These are phyloP conservation scores for Pythium aristosporum DNA, from an alignment of 352 stramenopile genomes.

Conservation along the genomic window DNA sequence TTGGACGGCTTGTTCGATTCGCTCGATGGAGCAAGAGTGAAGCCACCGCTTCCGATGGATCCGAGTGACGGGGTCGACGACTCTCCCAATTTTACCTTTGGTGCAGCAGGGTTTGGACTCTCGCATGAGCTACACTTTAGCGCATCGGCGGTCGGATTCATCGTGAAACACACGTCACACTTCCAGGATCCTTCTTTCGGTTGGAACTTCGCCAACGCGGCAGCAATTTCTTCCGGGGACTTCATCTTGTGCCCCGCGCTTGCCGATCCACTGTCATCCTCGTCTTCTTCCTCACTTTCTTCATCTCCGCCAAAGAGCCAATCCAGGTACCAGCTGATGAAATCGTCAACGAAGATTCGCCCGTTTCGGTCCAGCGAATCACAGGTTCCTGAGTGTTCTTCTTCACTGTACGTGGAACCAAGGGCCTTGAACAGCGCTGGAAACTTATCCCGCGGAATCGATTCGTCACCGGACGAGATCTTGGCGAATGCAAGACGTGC, in stretches of 20 bases:
- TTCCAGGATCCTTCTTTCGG: conserved; percentile 61
- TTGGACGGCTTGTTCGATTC: not conserved
- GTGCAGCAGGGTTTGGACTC: conserved; percentile 45
- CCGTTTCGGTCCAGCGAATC: conserved; percentile 43
- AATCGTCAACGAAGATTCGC: conserved; percentile 51
- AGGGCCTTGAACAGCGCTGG: conserved; percentile 59
- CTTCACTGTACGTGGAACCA: conserved; percentile 54
- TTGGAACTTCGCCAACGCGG: conserved; percentile 47
- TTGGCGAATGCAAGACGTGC: conserved; percentile 42
- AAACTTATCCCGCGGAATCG: conserved; percentile 41
- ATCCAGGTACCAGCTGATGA: conserved; percentile 60
- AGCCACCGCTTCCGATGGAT: conserved; percentile 36
- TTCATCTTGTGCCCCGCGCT: conserved; percentile 38
- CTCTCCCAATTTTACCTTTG: conserved; percentile 21
- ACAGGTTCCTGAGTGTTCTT: conserved; percentile 45
- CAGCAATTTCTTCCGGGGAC: conserved; percentile 49
- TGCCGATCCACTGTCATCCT: conserved; percentile 15
- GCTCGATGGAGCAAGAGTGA: conserved; percentile 36
- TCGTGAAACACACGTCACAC: conserved; percentile 49
- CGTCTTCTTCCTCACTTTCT: conserved; percentile 48
- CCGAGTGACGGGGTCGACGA: conserved; percentile 26
- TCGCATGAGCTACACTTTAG: conserved; percentile 50
- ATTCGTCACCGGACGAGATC: conserved; percentile 34
- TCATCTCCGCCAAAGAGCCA: conserved; percentile 59
- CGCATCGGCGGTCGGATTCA: conserved; percentile 35